A percentile compares a stretch with the other conserved stretches of the same genome.
Evolutionary conservation across 2,329 filamentous ascomycete species (phyloP).

Genomic region (Aureobasidium sp.): DNA sequence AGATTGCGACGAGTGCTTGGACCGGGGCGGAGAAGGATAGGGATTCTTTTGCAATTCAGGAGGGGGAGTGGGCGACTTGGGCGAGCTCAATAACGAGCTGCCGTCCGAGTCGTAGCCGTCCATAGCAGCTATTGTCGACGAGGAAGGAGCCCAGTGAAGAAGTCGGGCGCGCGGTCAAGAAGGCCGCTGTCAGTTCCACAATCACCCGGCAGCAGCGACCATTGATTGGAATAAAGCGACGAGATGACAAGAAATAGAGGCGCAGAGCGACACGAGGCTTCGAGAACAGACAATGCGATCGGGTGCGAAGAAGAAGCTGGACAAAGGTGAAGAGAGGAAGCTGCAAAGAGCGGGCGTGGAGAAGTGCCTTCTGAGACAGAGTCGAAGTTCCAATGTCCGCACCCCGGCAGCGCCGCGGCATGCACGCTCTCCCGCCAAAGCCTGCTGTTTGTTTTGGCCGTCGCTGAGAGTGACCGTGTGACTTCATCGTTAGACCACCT

Average conservation of each 20-base stretch:
- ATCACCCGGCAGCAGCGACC: neutral
- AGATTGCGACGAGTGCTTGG: constrained; percentile 37
- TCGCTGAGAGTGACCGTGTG: neutral
- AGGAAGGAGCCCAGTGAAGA: constrained; percentile 10
- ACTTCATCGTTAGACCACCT: neutral
- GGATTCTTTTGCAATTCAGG: constrained; percentile 20
- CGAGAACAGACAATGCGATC: neutral
- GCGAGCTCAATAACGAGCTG: constrained; percentile 34
- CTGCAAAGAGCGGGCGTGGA: neutral
- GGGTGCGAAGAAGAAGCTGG: neutral
- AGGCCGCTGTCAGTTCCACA: constrained; percentile 1
- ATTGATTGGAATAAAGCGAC: neutral
- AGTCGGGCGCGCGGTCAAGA: constrained; percentile 4
- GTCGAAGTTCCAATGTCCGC: neutral
- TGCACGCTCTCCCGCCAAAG: neutral
- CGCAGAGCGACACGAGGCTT: neutral
- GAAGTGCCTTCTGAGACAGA: constrained; percentile 1
- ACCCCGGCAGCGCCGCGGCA: neutral
- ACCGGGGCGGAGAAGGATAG: constrained; percentile 28
- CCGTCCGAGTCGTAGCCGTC: constrained; percentile 19
- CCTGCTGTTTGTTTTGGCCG: constrained; percentile 10
- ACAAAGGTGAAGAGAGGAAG: neutral
- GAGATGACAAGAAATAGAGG: neutral
- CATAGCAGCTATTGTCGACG: constrained; percentile 22
- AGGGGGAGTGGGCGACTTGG: constrained; percentile 28